Evolutionary conservation across 306 rosid species (phyloP).

Genomic region (Aeschynomene evenia): DNA sequence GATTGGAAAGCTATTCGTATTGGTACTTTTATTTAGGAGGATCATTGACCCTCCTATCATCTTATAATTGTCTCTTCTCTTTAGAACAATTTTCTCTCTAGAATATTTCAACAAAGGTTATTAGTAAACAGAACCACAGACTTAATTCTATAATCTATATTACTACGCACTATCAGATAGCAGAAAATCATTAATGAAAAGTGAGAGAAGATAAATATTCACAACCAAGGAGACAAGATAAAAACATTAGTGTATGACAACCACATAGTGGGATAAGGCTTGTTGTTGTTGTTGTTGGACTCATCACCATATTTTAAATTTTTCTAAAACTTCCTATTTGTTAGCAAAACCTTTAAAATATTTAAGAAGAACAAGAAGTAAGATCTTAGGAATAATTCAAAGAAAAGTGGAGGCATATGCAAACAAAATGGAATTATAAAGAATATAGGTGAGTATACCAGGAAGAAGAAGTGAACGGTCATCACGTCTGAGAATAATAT

Average conservation of each 20-base stretch:
- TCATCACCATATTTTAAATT: too few relatives aligned
- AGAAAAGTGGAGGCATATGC: not conserved
- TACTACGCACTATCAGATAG: not conserved
- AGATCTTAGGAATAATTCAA: not conserved
- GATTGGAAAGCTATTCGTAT: too few relatives aligned
- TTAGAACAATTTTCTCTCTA: not conserved
- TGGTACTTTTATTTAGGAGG: too few relatives aligned
- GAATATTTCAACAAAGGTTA: not conserved
- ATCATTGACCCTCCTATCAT: too few relatives aligned
- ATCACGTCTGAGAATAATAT: conserved; percentile 70
- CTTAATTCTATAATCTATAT: not conserved
- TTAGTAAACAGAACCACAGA: not conserved
- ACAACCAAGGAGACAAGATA: not conserved
- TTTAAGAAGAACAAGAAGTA: not conserved
- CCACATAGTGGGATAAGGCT: too few relatives aligned
- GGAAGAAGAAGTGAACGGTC: conserved; percentile 93
- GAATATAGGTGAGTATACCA: conserved; percentile 54
- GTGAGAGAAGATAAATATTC: not conserved
- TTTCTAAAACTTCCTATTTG: too few relatives aligned
- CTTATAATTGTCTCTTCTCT: not conserved
- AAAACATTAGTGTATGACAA: not conserved
- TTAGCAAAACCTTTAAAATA: too few relatives aligned
- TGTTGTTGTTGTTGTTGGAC: too few relatives aligned
- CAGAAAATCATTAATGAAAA: not conserved
- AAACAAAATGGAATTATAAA: conserved; percentile 8